Evolutionary conservation across 176 grass and related monocot species (phyloP).

Genomic region (Phoenix roebelenii): DNA sequence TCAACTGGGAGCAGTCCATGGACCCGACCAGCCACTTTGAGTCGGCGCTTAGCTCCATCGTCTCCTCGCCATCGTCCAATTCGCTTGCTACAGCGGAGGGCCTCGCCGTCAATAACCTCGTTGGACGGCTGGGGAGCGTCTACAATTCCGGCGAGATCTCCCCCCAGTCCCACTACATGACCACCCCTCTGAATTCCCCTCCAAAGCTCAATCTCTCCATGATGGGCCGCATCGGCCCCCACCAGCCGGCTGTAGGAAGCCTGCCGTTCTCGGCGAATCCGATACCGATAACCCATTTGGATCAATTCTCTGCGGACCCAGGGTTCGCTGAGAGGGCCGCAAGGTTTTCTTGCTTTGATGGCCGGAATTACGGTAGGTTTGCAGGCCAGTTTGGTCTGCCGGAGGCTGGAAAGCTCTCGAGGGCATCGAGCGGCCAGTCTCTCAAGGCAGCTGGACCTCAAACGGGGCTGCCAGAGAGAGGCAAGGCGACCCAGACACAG

Average conservation of each 20-base stretch:
- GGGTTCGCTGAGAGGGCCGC: conserved; percentile 61
- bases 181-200: conserved; percentile 49
- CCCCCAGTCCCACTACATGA: conserved; percentile 39
- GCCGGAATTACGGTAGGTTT: conserved; percentile 17
- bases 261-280: conserved; percentile 44
- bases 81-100: conserved; percentile 29
- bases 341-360: conserved; percentile 58
- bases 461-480: conserved; percentile 10
- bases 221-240: conserved; percentile 43
- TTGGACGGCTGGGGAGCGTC: background rate
- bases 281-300: conserved; percentile 39
- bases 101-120: conserved; percentile 30
- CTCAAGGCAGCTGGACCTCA: background rate
- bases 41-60: conserved; percentile 21
- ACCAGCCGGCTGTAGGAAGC: conserved; percentile 22
- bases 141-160: conserved; percentile 32
- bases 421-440: conserved; percentile 28
- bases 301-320: conserved; percentile 63
- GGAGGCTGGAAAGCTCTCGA: conserved; percentile 31
- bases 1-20: conserved; percentile 86
- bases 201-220: conserved; percentile 72
- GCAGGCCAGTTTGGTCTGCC: conserved; percentile 39
- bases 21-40: conserved; percentile 27
- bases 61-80: conserved; percentile 51
- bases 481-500: conserved; percentile 5